Base-by-base conservation (phyloP, 1,284 basidiomycete genomes). In the Fistulina hepatica region DNA sequence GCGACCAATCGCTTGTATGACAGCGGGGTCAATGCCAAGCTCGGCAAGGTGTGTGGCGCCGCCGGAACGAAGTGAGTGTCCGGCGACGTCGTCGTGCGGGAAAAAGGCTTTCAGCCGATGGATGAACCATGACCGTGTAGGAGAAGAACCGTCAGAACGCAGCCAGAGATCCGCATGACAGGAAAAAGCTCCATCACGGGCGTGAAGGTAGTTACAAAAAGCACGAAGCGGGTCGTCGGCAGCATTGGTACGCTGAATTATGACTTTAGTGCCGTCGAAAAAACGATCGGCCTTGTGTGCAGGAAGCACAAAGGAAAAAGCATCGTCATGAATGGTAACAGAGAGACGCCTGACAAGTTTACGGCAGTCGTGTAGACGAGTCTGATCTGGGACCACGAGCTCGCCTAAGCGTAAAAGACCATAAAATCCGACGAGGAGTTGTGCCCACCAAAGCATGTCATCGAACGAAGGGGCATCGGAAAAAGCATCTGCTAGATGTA, bases 401-500 rank as follows among this genome's bases (percentile, higher is more conserved):
- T 63, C 55, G 2, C 57, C 59, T 0, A 63, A 40, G 1, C 57
- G 48, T 10, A 57, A 41, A 2, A 60, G 44, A 0, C 41, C 54
- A 25, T 45, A 47, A 38, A 62, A 61, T 1, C 52, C 58, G 2
- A 45, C 41, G 4, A 48, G 21, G 0, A 57, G 23, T 5, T 50
- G 42, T 0, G 52, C 33, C 0, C 43, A 11, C 39, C 61, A 61
- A 0, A 61, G 51, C 0, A 30, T 10, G 36, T 62, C 50, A 35
- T 63, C 50, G 35, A 58, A 49, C 2, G 17, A 15, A n/a, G 36
- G 58, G 17, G 42, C 44, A 4, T 40, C 30, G 22, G 15, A 24
- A 38, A 33, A 23, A 21, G 33, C 6, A 15, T 5, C 19, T 33
- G 16, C 25, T 46, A 31, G 15, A 33, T 2, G 4, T 4, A n/a